Evolutionary conservation across 1,139 yeast species (phyloP), one percentile per base, ranked within the genome.

Genomic region (Pneumocystis sp.): DNA sequence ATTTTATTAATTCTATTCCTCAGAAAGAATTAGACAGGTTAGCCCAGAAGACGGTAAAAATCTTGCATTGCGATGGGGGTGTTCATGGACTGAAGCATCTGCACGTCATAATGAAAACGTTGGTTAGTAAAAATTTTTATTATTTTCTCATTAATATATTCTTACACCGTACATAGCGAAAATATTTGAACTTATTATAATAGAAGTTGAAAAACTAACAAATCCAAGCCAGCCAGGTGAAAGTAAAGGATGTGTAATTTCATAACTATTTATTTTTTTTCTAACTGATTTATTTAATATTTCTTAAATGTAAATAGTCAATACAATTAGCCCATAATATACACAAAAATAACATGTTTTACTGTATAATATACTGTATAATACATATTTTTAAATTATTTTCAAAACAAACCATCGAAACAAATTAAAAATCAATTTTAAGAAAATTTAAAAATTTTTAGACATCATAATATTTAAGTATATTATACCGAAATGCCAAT

Each of bases 81-180:
- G 89, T 68, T 83, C 85, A 25, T 89, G 86, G 74, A 80, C 86
- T 65, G 97, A 90, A 76, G 87, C 95, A 59, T 84, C 90, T 60
- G 96, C 95, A n/a, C 85, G 87, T 71, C 82, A 82, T 68, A 84
- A 86, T 72, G 78, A 81, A 69, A 87, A 89, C 74, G 82, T 89
- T 59, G 81, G 80, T 65, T 61, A 42, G 62, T 39, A 31, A 39
- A 25, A 34, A 21, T 50, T 25, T 25, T 50, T 50, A 25, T 50
- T 50, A 25, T 44, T 44, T 44, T 19, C 3, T 44, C 2, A 12
- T 37, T 40, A 40, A 17, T 7, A 63, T 21, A 31, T 34, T n/a
- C 19, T 63, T 19, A 34, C 19, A 15, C 17, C 21, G n/a, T 65
- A 17, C 63, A 44, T 31, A 10, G 71, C 69, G 67, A 78, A 79